Conservation (phyloP, 805 yeast genomes). For the Lipomyces mesembrius region DNA sequence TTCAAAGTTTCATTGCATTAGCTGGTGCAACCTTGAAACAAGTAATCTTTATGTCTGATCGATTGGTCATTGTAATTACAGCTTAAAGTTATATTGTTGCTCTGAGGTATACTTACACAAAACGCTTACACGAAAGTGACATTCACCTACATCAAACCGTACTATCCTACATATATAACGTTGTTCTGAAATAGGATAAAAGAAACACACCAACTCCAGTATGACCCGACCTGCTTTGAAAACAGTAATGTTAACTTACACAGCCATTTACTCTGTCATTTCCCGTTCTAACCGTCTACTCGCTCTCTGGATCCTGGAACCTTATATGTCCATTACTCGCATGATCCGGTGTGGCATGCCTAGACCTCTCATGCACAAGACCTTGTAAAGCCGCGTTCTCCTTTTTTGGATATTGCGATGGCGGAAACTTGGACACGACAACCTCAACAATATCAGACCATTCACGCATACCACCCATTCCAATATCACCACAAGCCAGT, state of each 20-base stretch:
- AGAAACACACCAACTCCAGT: background rate
- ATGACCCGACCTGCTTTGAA: background rate
- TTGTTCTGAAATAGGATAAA: background rate
- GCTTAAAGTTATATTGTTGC: no score
- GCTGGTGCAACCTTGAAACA: no score
- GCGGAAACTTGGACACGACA: constrained; percentile 65
- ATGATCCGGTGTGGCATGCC: constrained; percentile 5
- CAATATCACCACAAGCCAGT: constrained; percentile 92
- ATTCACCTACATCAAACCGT: background rate
- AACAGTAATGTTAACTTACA: background rate
- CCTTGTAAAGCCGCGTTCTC: background rate
- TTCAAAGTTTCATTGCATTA: no score
- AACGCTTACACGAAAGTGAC: background rate
- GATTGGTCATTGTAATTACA: no score
- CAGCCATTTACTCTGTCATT: background rate
- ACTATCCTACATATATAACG: background rate
- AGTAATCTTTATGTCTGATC: no score
- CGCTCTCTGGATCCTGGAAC: background rate
- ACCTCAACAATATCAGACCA: constrained; percentile 92
- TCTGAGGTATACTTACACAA: background rate
- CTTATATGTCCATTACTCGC: background rate
- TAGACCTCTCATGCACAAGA: background rate
- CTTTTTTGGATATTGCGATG: constrained; percentile 21
- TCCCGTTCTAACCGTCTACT: background rate
- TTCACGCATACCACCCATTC: constrained; percentile 99